Evolutionary conservation across 257 asterid genomes (phyloP).

Genomic region (Dorcoceras hygrometricum): DNA sequence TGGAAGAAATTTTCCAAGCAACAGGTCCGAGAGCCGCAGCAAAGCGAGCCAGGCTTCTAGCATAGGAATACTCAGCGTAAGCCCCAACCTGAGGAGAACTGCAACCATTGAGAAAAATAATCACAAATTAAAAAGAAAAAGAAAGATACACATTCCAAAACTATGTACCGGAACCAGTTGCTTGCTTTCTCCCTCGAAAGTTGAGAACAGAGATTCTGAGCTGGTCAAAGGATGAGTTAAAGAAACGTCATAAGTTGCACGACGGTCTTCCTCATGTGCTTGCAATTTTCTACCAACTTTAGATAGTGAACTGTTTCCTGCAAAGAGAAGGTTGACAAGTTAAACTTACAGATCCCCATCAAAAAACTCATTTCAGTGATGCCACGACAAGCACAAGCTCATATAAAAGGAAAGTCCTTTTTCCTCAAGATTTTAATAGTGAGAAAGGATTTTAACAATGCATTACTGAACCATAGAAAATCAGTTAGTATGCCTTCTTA

Average conservation of each 20-base stretch:
- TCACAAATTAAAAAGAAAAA: slow-evolving; percentile 14
- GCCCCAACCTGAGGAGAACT: slow-evolving; percentile 70
- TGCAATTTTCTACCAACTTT: slow-evolving; percentile 60
- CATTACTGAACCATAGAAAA: neutral
- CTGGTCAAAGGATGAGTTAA: slow-evolving; percentile 41
- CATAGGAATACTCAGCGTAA: slow-evolving; percentile 84
- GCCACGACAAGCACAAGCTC: slow-evolving; percentile 8
- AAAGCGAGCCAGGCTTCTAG: slow-evolving; percentile 88
- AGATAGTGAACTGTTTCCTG: slow-evolving; percentile 57
- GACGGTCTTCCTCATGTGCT: slow-evolving; percentile 66
- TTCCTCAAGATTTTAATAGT: neutral
- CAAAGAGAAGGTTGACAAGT: slow-evolving; percentile 23
- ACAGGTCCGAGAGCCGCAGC: slow-evolving; percentile 88
- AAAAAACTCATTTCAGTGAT: neutral
- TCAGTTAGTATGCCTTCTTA: neutral
- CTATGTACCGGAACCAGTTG: slow-evolving; percentile 80
- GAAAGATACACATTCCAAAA: slow-evolving; percentile 5
- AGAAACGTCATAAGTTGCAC: slow-evolving; percentile 61
- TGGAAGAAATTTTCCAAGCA: slow-evolving; percentile 88
- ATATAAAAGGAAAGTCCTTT: neutral
- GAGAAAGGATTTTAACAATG: neutral
- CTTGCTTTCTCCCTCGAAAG: slow-evolving; percentile 89
- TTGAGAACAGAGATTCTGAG: slow-evolving; percentile 67
- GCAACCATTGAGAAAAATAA: slow-evolving; percentile 7
- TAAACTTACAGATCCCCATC: slow-evolving; percentile 10